These are phyloP conservation scores for Plasmodium reichenowi DNA, from an alignment of 169 alveolate genomes.

Conservation along the genomic window DNA sequence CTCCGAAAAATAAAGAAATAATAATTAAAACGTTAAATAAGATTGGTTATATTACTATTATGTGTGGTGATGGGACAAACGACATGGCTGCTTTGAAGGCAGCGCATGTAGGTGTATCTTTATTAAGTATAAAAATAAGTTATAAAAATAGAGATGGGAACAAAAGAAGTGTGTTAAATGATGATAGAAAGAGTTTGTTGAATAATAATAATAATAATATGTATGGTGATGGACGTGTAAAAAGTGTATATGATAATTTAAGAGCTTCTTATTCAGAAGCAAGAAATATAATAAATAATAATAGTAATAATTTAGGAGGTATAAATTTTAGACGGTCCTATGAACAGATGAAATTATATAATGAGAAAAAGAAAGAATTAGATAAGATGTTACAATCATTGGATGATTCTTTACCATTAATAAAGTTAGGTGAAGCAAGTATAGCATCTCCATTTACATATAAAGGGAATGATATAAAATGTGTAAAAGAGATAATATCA, in stretches of 20 bases:
- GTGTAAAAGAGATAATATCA: conserved; percentile 92
- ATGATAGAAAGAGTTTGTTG: not conserved
- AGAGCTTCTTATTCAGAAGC: conserved; percentile 13
- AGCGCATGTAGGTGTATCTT: conserved; percentile 98
- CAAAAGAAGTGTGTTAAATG: conserved; percentile 51
- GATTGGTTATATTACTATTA: conserved; percentile 89
- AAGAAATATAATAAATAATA: conserved; percentile 47
- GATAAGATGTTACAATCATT: conserved; percentile 80
- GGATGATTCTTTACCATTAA: conserved; percentile 87
- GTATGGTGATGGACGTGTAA: conserved; percentile 63
- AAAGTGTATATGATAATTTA: conserved; percentile 68
- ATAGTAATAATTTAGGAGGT: conserved; percentile 12
- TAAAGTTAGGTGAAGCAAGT: conserved; percentile 97
- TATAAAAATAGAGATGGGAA: conserved; percentile 77
- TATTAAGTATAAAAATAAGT: conserved; percentile 87
- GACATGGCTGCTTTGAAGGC: conserved; percentile 99
- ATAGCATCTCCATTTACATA: conserved; percentile 99
- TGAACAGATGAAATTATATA: conserved; percentile 63
- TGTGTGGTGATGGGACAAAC: conserved; percentile 99
- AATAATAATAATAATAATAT: not conserved
- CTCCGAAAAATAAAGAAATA: conserved; percentile 96
- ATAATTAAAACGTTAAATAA: conserved; percentile 85
- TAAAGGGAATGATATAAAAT: conserved; percentile 91
- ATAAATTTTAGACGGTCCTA: not conserved
- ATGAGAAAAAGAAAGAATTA: conserved; percentile 43